phyloP scores from a whole-genome alignment of 257 asterid species.

The Fraxinus quadrangulata region DNA sequence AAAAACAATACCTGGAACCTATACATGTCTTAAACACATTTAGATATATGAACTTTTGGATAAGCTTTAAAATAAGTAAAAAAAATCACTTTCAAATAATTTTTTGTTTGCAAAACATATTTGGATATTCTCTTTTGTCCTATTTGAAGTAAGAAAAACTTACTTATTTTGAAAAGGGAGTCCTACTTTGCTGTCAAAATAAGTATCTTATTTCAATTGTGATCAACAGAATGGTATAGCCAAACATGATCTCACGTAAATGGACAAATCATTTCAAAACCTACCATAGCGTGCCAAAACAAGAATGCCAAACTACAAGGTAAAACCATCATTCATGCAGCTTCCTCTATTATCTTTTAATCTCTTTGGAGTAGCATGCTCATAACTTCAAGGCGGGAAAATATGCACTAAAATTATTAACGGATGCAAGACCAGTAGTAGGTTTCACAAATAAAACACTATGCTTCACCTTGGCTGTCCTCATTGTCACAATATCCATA shows the following conservation, averaged over 20 bases:
- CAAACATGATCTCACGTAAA: neutral
- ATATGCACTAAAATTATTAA: neutral
- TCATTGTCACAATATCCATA: neutral
- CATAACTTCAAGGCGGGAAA: neutral
- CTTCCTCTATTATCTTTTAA: neutral
- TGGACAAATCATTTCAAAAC: constrained; percentile 16
- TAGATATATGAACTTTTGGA: constrained; percentile 10
- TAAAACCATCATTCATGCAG: neutral
- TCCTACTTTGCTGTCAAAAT: neutral
- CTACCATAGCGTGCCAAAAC: constrained; percentile 7
- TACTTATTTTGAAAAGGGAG: neutral
- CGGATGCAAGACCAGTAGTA: constrained; percentile 2
- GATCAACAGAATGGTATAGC: neutral
- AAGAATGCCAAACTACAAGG: constrained; percentile 12
- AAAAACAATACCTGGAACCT: constrained; percentile 96
- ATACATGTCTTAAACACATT: constrained; percentile 26
- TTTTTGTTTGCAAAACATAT: neutral
- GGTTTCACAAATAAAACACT: neutral
- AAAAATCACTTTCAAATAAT: neutral
- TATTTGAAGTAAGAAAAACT: neutral
- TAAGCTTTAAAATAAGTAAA: neutral
- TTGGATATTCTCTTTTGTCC: neutral
- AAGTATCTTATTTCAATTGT: neutral
- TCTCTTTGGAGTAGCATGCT: neutral
- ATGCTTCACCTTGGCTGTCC: constrained; percentile 1